phyloP scores from a whole-genome alignment of 306 rosid genomes.

The Hippophae gyantsensis region DNA sequence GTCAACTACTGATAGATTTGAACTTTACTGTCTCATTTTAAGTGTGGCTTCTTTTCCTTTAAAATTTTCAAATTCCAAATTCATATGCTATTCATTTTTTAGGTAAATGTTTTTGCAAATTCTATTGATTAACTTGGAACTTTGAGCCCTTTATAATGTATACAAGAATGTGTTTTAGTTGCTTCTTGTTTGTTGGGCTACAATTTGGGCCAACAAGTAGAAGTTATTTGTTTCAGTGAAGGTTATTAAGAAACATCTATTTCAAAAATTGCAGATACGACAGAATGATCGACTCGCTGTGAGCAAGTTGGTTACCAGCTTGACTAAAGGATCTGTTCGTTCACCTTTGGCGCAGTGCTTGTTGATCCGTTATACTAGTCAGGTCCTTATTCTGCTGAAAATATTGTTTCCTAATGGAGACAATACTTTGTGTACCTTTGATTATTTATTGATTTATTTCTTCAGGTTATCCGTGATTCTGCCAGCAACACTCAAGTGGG shows the following conservation, averaged over 20 bases:
- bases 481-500: conserved; percentile 62
- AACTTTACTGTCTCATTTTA: too few relatives aligned
- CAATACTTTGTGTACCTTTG: conserved; percentile 7
- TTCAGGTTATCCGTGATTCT: conserved; percentile 87
- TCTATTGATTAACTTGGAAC: too few relatives aligned
- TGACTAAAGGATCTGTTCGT: conserved; percentile 89
- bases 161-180: too few relatives aligned
- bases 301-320: conserved; percentile 95
- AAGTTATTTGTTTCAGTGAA: conserved; percentile 1
- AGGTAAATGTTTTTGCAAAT: too few relatives aligned
- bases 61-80: too few relatives aligned
- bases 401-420: background rate
- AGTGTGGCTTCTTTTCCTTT: too few relatives aligned
- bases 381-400: conserved; percentile 41
- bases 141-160: too few relatives aligned
- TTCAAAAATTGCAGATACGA: conserved; percentile 61
- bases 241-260: conserved; percentile 8
- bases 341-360: conserved; percentile 98
- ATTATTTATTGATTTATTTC: conserved; percentile 12
- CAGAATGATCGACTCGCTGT: conserved; percentile 97
- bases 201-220: background rate
- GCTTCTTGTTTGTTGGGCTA: background rate
- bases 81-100: too few relatives aligned
- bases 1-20: too few relatives aligned
- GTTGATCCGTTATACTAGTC: conserved; percentile 91